Conservation (phyloP, 73 alveolate species). For the Breviolum minutum region DNA sequence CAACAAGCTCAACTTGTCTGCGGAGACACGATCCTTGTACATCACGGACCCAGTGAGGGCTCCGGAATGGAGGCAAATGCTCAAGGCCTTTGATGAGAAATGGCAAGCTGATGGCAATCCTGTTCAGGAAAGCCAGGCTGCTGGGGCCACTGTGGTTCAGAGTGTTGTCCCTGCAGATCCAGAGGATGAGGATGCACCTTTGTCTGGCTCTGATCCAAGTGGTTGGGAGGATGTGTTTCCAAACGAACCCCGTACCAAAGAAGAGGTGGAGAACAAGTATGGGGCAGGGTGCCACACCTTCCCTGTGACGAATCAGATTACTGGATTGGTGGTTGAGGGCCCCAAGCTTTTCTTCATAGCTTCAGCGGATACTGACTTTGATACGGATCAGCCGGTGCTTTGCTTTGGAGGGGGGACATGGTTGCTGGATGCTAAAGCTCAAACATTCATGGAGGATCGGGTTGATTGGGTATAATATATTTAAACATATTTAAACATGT, state of each 20-base stretch:
- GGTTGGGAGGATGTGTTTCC: neutral
- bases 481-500: neutral
- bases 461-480: neutral
- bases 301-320: neutral
- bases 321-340: neutral
- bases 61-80: neutral
- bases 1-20: neutral
- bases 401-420: conserved; percentile 5
- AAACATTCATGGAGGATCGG: neutral
- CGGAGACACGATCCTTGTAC: neutral
- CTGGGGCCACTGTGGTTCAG: neutral
- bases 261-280: neutral
- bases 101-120: neutral
- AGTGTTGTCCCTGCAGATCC: neutral
- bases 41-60: neutral
- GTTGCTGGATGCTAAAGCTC: neutral
- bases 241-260: neutral
- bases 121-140: neutral
- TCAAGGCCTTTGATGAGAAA: neutral
- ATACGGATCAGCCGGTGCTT: neutral
- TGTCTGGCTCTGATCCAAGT: neutral
- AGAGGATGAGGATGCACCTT: neutral
- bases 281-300: neutral
- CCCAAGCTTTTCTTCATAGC: neutral
- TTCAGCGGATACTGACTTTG: neutral